These are phyloP conservation scores for Russula foetens DNA, from an alignment of 768 basidiomycete genomes.

Conservation along the genomic window DNA sequence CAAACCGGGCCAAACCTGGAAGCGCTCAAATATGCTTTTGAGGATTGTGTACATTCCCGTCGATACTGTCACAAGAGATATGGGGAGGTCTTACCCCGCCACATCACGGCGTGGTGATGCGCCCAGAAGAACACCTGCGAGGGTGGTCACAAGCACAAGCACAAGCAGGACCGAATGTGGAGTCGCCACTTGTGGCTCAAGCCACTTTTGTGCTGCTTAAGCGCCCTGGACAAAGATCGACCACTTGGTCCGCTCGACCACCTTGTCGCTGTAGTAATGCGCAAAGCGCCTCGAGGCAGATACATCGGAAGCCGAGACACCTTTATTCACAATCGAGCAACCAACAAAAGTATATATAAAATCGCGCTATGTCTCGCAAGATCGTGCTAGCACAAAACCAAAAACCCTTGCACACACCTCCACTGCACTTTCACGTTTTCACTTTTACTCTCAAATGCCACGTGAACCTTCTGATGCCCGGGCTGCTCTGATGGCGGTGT, in stretches of 20 bases:
- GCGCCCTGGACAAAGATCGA: conserved; percentile 4
- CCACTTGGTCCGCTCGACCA: conserved; percentile 4
- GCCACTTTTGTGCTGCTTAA: neutral
- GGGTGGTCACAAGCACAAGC: no score
- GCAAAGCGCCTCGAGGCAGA: conserved; percentile 15
- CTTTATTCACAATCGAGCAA: conserved; percentile 10
- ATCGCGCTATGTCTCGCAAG: neutral
- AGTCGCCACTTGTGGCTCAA: neutral
- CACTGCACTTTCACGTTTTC: neutral
- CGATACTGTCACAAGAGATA: neutral
- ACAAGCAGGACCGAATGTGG: neutral
- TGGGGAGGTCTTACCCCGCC: neutral
- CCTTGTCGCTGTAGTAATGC: conserved; percentile 11
- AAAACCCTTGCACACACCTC: neutral
- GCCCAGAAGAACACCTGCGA: neutral
- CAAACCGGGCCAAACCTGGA: neutral
- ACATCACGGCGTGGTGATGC: conserved; percentile 1
- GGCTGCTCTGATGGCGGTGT: conserved; percentile 27
- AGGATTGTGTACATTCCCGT: neutral
- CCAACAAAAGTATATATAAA: conserved; percentile 5
- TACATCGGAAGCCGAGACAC: conserved; percentile 5
- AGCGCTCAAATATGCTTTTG: neutral
- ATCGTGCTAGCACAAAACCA: neutral
- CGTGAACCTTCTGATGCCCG: conserved; percentile 30
- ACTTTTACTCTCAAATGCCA: conserved; percentile 18